A percentile compares a stretch with the other conserved stretches of the same genome.
Conservation (phyloP, 148 eudicot species). For the Rhododendron simsii region DNA sequence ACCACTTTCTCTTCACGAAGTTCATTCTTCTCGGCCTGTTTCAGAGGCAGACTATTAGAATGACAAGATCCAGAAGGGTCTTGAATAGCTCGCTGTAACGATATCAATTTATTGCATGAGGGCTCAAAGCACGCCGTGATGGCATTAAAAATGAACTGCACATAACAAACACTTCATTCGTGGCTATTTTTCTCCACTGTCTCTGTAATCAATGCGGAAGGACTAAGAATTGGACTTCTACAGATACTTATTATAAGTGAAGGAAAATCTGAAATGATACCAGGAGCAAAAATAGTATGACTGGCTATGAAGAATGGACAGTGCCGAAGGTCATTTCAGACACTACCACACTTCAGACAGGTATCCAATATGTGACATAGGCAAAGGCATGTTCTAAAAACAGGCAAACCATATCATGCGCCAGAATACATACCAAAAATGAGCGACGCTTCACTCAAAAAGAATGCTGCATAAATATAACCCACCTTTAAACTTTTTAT, state of each 20-base stretch:
- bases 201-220: neutral
- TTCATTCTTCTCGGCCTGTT: constrained; percentile 87
- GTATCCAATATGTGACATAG: neutral
- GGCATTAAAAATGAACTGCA: neutral
- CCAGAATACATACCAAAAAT: neutral
- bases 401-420: neutral
- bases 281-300: neutral
- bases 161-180: too few species aligned
- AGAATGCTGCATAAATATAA: neutral
- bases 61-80: neutral
- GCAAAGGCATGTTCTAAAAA: neutral
- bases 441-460: neutral
- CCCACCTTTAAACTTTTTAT: constrained; percentile 79
- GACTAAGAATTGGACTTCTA: neutral
- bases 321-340: neutral
- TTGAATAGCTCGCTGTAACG: neutral
- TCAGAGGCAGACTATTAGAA: neutral
- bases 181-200: neutral
- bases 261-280: neutral
- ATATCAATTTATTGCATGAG: neutral
- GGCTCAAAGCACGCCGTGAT: neutral
- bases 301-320: neutral
- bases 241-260: neutral
- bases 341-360: neutral
- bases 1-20: constrained; percentile 83